phyloP scores from a whole-genome alignment of 2,329 filamentous ascomycete genomes.

The Anisogramma anomala region DNA sequence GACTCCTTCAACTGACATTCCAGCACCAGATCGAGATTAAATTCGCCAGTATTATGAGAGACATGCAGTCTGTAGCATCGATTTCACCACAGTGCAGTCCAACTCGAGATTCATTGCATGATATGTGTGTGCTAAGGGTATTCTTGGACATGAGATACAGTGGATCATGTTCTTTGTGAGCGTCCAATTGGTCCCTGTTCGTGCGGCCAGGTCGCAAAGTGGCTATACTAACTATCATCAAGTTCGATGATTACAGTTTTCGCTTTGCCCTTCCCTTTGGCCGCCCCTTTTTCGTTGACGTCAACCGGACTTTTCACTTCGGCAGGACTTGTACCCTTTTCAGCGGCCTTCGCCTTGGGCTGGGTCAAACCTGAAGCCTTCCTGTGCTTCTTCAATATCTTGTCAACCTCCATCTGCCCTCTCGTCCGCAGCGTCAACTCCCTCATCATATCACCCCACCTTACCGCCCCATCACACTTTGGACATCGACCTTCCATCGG shows the following conservation, averaged over 20 bases:
- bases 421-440: conserved; percentile 66
- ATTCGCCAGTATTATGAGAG: no score
- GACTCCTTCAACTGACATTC: background rate
- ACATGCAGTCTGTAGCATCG: no score
- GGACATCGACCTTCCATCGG: conserved; percentile 63
- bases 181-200: no score
- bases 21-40: no score
- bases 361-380: conserved; percentile 9
- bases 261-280: background rate
- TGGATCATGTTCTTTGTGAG: no score
- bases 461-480: conserved; percentile 46
- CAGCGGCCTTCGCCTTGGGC: conserved; percentile 18
- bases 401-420: conserved; percentile 57
- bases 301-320: background rate
- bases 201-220: no score
- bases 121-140: no score
- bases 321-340: background rate
- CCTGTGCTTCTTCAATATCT: conserved; percentile 46
- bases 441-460: conserved; percentile 71
- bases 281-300: background rate
- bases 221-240: no score
- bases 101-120: no score
- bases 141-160: no score
- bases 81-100: no score
- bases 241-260: background rate